Percentiles rank a stretch among this genome's conserved stretches.
These are phyloP conservation scores for Diaporthe australafricana DNA, from an alignment of 2,329 filamentous ascomycete genomes.

Conservation along the genomic window DNA sequence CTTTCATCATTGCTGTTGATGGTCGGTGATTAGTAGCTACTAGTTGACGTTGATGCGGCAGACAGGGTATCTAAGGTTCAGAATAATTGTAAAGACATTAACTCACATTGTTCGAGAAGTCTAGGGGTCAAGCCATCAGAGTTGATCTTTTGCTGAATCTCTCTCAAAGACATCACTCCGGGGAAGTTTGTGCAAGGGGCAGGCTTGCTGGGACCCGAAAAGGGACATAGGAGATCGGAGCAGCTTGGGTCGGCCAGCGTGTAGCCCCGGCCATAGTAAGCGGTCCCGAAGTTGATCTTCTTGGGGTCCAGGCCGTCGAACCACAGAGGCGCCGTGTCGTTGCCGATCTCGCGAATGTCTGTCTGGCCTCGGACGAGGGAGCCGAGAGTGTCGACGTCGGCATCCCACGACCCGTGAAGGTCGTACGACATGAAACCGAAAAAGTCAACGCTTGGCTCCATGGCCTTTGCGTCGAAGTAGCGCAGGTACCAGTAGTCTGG, in stretches of 20 bases:
- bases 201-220: slow-evolving; percentile 42
- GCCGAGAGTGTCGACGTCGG: slow-evolving; percentile 45
- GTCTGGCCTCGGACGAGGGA: slow-evolving; percentile 52
- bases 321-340: slow-evolving; percentile 53
- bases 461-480: slow-evolving; percentile 49
- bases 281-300: slow-evolving; percentile 60
- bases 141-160: slow-evolving; percentile 48
- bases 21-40: too few relatives aligned
- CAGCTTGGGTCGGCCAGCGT: slow-evolving; percentile 47
- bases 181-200: slow-evolving; percentile 44
- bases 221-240: slow-evolving; percentile 41
- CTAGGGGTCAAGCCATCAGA: too few relatives aligned
- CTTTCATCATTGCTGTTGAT: slow-evolving; percentile 42
- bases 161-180: slow-evolving; percentile 46
- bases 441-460: slow-evolving; percentile 53
- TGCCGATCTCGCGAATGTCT: slow-evolving; percentile 55
- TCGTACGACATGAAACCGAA: slow-evolving; percentile 55
- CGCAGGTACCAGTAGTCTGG: slow-evolving; percentile 53
- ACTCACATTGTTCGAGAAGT: too few relatives aligned
- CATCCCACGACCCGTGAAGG: slow-evolving; percentile 57
- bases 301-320: slow-evolving; percentile 50
- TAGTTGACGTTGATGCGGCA: too few relatives aligned
- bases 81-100: too few relatives aligned
- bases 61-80: too few relatives aligned
- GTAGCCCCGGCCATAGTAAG: slow-evolving; percentile 60